Conservation (phyloP, 306 rosid species). For the Glycine tomentella region DNA sequence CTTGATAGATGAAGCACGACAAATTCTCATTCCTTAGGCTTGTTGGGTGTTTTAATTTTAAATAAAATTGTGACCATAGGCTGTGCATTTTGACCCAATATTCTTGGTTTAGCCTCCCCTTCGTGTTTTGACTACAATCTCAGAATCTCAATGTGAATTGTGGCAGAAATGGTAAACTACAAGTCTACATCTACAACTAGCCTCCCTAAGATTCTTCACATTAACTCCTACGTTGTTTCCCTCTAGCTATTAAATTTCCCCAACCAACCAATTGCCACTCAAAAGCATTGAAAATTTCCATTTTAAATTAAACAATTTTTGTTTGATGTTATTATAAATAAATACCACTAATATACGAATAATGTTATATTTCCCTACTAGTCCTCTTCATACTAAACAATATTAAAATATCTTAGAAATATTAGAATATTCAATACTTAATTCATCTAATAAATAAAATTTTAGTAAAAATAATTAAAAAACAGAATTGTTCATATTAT, state of each 20-base stretch:
- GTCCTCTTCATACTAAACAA: not conserved
- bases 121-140: not conserved
- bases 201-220: not conserved
- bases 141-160: not conserved
- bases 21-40: not conserved
- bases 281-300: not conserved
- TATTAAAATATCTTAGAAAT: too few relatives aligned
- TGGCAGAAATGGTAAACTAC: not conserved
- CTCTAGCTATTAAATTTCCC: not conserved
- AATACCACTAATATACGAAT: not conserved
- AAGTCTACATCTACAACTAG: not conserved
- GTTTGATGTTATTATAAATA: not conserved
- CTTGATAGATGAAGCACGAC: not conserved
- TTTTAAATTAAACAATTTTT: not conserved
- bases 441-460: too few relatives aligned
- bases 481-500: too few relatives aligned
- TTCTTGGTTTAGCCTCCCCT: not conserved
- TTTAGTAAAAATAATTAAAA: too few relatives aligned
- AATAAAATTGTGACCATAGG: not conserved
- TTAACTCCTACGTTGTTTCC: not conserved
- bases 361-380: not conserved
- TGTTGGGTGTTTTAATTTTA: not conserved
- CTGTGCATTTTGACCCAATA: slow-evolving; percentile 22
- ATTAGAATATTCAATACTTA: too few relatives aligned
- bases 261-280: not conserved